These are phyloP conservation scores for Psidium guajava DNA, from an alignment of 345 rosid genomes.

Conservation along the genomic window DNA sequence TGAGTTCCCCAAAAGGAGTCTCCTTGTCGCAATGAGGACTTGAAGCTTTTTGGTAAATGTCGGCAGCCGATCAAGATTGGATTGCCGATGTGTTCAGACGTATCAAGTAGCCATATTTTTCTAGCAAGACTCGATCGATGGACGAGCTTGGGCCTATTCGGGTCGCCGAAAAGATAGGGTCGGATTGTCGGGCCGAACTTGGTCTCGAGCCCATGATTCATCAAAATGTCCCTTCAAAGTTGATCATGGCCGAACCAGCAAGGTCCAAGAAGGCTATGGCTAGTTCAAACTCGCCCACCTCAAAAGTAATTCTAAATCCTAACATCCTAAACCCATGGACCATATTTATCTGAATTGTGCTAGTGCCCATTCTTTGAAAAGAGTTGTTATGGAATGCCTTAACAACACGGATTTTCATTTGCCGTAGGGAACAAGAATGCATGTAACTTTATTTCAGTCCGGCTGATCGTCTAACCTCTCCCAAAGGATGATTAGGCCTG, in stretches of 20 bases:
- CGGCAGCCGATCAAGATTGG: too few species aligned
- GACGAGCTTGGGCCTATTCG: not conserved
- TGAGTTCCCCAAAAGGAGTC: too few species aligned
- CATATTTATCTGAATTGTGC: not conserved
- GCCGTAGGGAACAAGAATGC: not conserved
- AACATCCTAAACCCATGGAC: not conserved
- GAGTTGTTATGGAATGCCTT: not conserved
- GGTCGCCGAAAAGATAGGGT: not conserved
- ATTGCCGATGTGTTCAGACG: too few species aligned
- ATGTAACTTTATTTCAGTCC: not conserved
- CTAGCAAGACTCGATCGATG: not conserved
- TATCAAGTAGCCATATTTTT: too few species aligned
- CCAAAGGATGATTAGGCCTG: not conserved
- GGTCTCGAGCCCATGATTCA: not conserved
- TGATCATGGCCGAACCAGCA: not conserved
- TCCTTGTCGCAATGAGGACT: too few species aligned
- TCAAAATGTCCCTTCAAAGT: not conserved
- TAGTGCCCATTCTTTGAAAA: not conserved
- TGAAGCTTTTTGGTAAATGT: too few species aligned
- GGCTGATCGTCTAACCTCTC: not conserved
- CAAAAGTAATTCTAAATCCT: not conserved
- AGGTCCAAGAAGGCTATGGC: not conserved
- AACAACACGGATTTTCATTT: not conserved
- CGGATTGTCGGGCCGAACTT: not conserved
- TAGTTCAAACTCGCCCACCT: not conserved